Conservation (phyloP, 305 asterid species). For the Solanum hybrid region DNA sequence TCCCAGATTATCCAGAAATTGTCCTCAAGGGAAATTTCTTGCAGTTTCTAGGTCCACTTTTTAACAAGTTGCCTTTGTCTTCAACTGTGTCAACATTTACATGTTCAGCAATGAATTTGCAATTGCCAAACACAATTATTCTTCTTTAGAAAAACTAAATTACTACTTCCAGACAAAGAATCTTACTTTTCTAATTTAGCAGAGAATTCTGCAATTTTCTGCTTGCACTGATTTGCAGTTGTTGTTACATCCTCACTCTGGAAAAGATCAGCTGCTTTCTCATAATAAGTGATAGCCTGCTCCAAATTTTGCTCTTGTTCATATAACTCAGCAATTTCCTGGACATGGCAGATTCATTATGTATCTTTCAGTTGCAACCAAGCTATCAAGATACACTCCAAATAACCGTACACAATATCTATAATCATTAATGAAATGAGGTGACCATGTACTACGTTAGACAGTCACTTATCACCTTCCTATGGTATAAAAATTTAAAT, state of each 20-base stretch:
- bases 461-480: background rate
- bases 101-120: background rate
- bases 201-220: conserved; percentile 62
- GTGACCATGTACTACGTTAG: background rate
- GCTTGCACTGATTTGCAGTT: conserved; percentile 65
- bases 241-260: conserved; percentile 58
- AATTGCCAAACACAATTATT: background rate
- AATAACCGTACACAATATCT: background rate
- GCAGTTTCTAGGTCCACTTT: background rate
- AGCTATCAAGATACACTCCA: background rate
- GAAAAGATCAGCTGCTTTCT: conserved; percentile 67
- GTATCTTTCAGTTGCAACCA: background rate
- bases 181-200: conserved; percentile 59
- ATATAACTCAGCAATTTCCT: conserved; percentile 76
- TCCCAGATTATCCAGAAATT: background rate
- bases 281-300: conserved; percentile 46
- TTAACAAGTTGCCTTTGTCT: background rate
- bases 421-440: background rate
- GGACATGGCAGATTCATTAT: background rate
- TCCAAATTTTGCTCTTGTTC: conserved; percentile 65
- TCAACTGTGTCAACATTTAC: background rate
- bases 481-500: background rate
- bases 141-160: background rate
- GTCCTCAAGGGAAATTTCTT: background rate
- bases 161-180: background rate